These are phyloP conservation scores for Mycena galericulata DNA, from an alignment of 768 basidiomycete genomes.

Conservation along the genomic window DNA sequence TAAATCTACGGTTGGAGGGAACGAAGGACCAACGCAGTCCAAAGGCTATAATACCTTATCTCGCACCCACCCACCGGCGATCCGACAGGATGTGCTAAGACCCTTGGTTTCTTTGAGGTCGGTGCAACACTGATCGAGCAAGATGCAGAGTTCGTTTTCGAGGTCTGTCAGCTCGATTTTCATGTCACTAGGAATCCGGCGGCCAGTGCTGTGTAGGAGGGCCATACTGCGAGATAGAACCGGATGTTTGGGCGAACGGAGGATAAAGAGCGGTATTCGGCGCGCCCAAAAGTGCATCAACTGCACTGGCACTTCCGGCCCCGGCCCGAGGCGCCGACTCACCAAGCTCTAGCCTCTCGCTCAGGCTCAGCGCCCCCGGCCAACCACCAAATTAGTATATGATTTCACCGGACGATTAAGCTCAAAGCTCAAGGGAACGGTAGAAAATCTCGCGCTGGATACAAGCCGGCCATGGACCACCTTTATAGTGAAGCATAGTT, in stretches of 20 bases:
- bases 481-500: no score
- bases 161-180: slow-evolving; percentile 70
- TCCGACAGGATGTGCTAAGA: slow-evolving; percentile 78
- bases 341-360: no score
- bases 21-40: slow-evolving; percentile 31
- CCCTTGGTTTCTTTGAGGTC: slow-evolving; percentile 64
- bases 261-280: slow-evolving; percentile 11
- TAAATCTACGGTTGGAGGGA: slow-evolving; percentile 9
- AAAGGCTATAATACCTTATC: slow-evolving; percentile 78
- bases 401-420: no score
- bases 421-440: no score
- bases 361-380: no score
- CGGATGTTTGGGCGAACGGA: not conserved
- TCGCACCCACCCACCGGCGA: slow-evolving; percentile 98
- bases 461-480: no score
- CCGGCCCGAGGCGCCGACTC: no score
- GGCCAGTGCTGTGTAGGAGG: slow-evolving; percentile 11
- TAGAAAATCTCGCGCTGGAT: no score
- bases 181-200: slow-evolving; percentile 41
- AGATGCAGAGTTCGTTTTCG: slow-evolving; percentile 76
- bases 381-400: no score
- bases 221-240: slow-evolving; percentile 12
- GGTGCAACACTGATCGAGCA: slow-evolving; percentile 84
- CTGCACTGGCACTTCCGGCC: not conserved
- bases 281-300: slow-evolving; percentile 13